A percentile compares a stretch with the other conserved stretches of the same genome.
These are phyloP conservation scores for Stephania japonica DNA, from an alignment of 164 flowering plant species.

Conservation along the genomic window DNA sequence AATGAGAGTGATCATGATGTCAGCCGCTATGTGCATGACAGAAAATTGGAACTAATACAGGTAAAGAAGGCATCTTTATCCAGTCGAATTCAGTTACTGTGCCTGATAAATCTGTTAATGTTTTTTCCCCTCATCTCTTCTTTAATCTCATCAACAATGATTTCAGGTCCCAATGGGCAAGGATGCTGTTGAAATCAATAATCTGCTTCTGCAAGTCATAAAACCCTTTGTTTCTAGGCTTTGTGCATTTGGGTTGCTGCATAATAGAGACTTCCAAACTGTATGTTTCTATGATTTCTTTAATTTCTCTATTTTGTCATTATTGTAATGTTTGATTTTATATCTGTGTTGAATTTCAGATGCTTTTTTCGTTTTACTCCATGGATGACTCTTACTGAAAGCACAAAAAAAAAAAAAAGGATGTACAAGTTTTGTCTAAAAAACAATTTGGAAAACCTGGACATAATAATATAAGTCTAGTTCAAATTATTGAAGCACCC, in stretches of 20 bases:
- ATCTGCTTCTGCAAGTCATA: conserved; percentile 50
- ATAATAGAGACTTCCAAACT: conserved; percentile 50
- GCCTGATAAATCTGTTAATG: too few species aligned
- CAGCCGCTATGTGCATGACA: conserved; percentile 63
- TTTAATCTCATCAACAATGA: conserved; percentile 10
- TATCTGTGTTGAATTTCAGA: neutral
- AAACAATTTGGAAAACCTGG: too few species aligned
- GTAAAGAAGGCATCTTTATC: conserved; percentile 24
- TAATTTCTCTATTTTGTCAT: neutral
- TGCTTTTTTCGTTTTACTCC: neutral
- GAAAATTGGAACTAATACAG: conserved; percentile 70
- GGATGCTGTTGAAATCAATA: conserved; percentile 52
- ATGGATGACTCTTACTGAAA: neutral
- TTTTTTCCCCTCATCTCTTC: neutral
- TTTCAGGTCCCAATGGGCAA: conserved; percentile 77
- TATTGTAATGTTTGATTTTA: neutral
- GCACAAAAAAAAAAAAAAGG: neutral
- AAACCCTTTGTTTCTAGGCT: conserved; percentile 52
- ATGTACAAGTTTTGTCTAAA: too few species aligned
- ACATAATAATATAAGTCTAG: too few species aligned
- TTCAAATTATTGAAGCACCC: too few species aligned
- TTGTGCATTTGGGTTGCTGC: conserved; percentile 49
- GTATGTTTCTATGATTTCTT: conserved; percentile 31
- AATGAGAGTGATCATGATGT: conserved; percentile 82
- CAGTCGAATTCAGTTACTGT: neutral